A percentile compares a stretch with the other conserved stretches of the same genome.
Conservation (phyloP, 2,329 filamentous ascomycete species). For the Aureobasidium mangrovei region DNA sequence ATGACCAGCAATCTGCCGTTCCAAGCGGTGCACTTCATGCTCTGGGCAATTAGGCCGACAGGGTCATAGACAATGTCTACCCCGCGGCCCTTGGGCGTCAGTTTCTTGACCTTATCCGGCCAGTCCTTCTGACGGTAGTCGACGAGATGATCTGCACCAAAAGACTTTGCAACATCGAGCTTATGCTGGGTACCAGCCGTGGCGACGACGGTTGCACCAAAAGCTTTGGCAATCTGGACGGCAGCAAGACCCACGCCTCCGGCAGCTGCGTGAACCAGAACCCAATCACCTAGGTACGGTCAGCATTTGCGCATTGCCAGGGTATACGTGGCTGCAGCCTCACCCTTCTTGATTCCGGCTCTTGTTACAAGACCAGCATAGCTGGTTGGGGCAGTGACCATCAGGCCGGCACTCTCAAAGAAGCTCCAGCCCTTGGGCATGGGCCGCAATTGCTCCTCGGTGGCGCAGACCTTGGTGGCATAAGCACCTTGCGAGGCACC, state of each 20-base stretch:
- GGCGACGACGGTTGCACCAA: slow-evolving; percentile 85
- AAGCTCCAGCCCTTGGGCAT: slow-evolving; percentile 77
- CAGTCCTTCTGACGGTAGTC: slow-evolving; percentile 61
- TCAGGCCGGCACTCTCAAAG: slow-evolving; percentile 76
- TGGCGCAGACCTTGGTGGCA: slow-evolving; percentile 62
- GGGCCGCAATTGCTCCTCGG: slow-evolving; percentile 59
- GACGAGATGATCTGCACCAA: slow-evolving; percentile 76
- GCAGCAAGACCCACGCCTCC: slow-evolving; percentile 87
- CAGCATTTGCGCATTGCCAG: not conserved
- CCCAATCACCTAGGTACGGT: slow-evolving; percentile 58
- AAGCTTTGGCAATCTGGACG: slow-evolving; percentile 88
- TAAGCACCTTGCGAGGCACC: slow-evolving; percentile 81
- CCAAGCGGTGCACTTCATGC: slow-evolving; percentile 88
- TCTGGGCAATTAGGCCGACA: slow-evolving; percentile 78
- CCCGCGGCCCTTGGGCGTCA: slow-evolving; percentile 63
- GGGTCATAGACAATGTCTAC: slow-evolving; percentile 95
- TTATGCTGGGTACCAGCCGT: slow-evolving; percentile 78
- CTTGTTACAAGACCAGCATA: slow-evolving; percentile 76
- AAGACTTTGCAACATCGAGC: slow-evolving; percentile 65
- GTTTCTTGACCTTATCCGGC: slow-evolving; percentile 61
- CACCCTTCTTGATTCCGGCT: slow-evolving; percentile 58
- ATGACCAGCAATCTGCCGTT: slow-evolving; percentile 82
- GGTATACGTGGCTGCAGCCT: not conserved
- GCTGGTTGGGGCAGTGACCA: slow-evolving; percentile 84
- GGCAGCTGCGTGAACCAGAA: slow-evolving; percentile 85